Evolutionary conservation across 495 filamentous ascomycete genomes (phyloP).

Genomic region (Penicillium canariense): DNA sequence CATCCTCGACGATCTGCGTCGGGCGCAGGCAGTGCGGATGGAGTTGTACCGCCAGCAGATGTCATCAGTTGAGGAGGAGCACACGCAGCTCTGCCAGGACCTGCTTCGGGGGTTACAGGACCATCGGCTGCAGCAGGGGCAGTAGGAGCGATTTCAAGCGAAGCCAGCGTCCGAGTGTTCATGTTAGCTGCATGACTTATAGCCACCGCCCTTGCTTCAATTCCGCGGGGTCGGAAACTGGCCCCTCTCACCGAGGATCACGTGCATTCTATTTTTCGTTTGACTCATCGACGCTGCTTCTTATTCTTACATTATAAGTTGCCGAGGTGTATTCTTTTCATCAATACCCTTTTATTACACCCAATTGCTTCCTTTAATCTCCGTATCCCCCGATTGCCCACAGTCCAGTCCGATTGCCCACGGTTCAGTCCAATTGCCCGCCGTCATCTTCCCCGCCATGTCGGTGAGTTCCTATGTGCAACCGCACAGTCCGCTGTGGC

Average conservation of each 20-base stretch:
- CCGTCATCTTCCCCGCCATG: constrained; percentile 32
- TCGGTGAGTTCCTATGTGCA: constrained; percentile 37
- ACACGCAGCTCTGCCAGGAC: constrained; percentile 33
- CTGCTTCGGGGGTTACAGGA: constrained; percentile 34
- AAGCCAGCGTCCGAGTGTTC: background rate
- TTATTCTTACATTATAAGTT: constrained; percentile 14
- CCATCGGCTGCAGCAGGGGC: constrained; percentile 21
- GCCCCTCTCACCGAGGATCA: constrained; percentile 22
- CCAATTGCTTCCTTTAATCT: background rate
- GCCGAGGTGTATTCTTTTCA: constrained; percentile 1
- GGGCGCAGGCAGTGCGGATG: constrained; percentile 34
- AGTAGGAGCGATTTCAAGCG: background rate
- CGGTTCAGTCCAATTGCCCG: background rate
- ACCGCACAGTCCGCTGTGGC: background rate
- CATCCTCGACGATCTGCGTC: constrained; percentile 34
- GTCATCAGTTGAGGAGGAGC: constrained; percentile 29
- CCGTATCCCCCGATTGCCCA: background rate
- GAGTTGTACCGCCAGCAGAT: constrained; percentile 34
- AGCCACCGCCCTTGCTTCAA: constrained; percentile 4
- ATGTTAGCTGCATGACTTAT: background rate
- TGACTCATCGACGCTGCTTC: constrained; percentile 25
- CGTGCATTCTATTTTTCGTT: constrained; percentile 13
- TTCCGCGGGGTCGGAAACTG: constrained; percentile 19
- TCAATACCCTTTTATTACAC: background rate
- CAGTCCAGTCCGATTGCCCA: background rate